These are phyloP conservation scores for Lipomyces spencermartinsiae DNA, from an alignment of 805 yeast genomes.

Conservation along the genomic window DNA sequence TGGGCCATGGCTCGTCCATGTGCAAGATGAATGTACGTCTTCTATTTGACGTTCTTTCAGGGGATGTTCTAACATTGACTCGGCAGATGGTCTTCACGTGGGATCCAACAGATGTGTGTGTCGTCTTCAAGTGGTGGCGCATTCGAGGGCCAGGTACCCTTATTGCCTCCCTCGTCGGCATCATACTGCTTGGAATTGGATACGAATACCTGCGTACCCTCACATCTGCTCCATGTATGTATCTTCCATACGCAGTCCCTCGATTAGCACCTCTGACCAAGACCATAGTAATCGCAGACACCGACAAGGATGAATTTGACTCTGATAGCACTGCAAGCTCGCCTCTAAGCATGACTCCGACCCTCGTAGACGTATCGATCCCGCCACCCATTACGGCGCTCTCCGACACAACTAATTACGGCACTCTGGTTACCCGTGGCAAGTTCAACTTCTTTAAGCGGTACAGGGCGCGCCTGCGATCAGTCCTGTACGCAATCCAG, in stretches of 20 bases:
- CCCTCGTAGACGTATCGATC: not conserved
- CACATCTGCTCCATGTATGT: slow-evolving; percentile 7
- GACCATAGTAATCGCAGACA: not conserved
- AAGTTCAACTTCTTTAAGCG: slow-evolving; percentile 5
- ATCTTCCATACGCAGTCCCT: not conserved
- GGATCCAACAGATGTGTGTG: slow-evolving; percentile 74
- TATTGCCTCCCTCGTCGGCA: slow-evolving; percentile 56
- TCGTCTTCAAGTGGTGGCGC: slow-evolving; percentile 82
- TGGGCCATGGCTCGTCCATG: slow-evolving; percentile 10
- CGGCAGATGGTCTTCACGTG: slow-evolving; percentile 72
- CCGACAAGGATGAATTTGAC: not conserved
- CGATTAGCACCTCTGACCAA: not conserved
- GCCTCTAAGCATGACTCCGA: not conserved
- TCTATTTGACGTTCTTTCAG: not conserved
- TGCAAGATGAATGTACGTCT: slow-evolving; percentile 22
- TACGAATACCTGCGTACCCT: slow-evolving; percentile 61
- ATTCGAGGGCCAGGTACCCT: slow-evolving; percentile 60
- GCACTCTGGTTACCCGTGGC: not conserved
- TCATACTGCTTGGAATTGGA: slow-evolving; percentile 57
- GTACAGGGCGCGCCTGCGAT: slow-evolving; percentile 1
- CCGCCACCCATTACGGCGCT: not conserved
- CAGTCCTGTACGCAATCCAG: slow-evolving; percentile 63
- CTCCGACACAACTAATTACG: slow-evolving; percentile 4
- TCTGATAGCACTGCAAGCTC: not conserved
- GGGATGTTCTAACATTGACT: not conserved